Conservation (phyloP, 495 filamentous ascomycete species). For the Penicillium paxilli region DNA sequence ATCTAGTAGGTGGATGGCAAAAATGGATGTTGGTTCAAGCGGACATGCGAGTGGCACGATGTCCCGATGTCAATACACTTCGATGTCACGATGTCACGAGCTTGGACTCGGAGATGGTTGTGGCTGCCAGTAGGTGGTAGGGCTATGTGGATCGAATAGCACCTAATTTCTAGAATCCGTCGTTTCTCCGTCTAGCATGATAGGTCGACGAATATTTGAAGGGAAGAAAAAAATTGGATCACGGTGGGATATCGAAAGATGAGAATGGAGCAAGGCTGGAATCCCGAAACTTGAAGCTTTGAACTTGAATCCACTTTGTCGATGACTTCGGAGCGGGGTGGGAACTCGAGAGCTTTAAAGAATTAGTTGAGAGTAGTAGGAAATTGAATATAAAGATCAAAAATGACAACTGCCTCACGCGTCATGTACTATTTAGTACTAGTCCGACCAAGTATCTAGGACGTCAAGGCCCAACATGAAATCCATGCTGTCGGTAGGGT, state of each 20-base stretch:
- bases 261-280: neutral
- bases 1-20: neutral
- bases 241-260: neutral
- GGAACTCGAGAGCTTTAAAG: neutral
- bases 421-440: no score
- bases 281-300: neutral
- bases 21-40: neutral
- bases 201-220: neutral
- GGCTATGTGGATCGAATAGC: neutral
- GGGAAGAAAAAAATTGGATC: neutral
- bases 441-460: no score
- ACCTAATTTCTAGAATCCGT: neutral
- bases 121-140: no score
- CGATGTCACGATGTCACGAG: no score
- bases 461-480: neutral
- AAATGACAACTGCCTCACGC: no score
- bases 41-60: neutral
- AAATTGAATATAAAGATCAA: no score
- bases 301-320: neutral
- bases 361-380: no score
- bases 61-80: no score
- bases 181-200: neutral
- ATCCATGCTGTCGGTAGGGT: neutral
- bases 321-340: constrained; percentile 1
- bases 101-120: neutral